Evolutionary conservation across 768 basidiomycete species (phyloP).

Genomic region (Rhodotorula sphaerocarpa): DNA sequence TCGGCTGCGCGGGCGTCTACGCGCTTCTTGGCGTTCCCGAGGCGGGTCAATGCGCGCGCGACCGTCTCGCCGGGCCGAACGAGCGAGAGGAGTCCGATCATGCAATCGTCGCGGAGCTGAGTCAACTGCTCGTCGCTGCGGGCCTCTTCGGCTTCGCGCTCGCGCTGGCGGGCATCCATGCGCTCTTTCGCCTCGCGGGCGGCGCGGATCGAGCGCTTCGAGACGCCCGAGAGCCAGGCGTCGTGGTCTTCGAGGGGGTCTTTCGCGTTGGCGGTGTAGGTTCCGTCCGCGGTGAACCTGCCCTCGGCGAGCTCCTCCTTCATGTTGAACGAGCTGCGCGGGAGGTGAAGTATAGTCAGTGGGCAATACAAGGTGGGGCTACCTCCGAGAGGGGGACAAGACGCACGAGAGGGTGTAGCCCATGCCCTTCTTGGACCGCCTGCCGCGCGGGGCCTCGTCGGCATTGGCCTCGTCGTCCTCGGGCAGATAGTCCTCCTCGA

Average conservation of each 20-base stretch:
- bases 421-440: constrained; percentile 75
- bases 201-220: constrained; percentile 73
- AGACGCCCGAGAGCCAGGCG: constrained; percentile 82
- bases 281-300: constrained; percentile 86
- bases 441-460: constrained; percentile 57
- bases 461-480: constrained; percentile 40
- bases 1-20: constrained; percentile 30
- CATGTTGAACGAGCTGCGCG: constrained; percentile 78
- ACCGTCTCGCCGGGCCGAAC: constrained; percentile 87
- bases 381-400: too few species aligned
- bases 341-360: neutral
- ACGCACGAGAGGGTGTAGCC: constrained; percentile 68
- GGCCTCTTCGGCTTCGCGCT: constrained; percentile 51
- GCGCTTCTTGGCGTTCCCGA: constrained; percentile 51
- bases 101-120: constrained; percentile 46
- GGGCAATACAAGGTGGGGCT: neutral
- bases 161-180: constrained; percentile 63
- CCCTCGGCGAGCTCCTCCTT: constrained; percentile 98
- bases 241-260: constrained; percentile 90
- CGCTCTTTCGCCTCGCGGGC: constrained; percentile 68
- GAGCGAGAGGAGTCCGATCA: constrained; percentile 54
- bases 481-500: constrained; percentile 48
- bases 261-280: constrained; percentile 64
- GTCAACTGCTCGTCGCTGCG: constrained; percentile 47
- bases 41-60: constrained; percentile 73